These are phyloP conservation scores for Mortierella sp. DNA, from an alignment of 371 early-diverging fungal genomes.

Conservation along the genomic window DNA sequence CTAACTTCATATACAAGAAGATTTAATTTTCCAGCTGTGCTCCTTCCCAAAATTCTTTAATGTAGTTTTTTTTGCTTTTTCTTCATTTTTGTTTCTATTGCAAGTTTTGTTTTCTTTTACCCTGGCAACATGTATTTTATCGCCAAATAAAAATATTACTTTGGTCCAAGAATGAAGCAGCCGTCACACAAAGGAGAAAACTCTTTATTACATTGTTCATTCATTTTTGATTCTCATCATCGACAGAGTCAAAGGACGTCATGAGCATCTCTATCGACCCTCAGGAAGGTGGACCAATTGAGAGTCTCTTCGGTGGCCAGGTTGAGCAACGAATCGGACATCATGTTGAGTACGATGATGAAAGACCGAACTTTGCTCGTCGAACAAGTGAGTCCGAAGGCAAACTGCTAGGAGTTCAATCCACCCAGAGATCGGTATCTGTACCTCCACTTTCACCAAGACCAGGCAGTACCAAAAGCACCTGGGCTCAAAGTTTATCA, in stretches of 20 bases:
- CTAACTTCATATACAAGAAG: constrained; percentile 30
- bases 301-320: constrained; percentile 41
- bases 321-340: constrained; percentile 40
- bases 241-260: neutral
- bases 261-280: constrained; percentile 43
- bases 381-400: constrained; percentile 25
- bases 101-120: too few relatives aligned
- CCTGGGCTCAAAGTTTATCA: constrained; percentile 12
- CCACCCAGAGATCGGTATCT: neutral
- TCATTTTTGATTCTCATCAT: neutral
- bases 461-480: neutral
- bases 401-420: constrained; percentile 5
- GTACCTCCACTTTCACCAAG: constrained; percentile 3
- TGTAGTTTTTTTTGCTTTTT: too few relatives aligned
- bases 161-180: neutral
- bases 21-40: neutral
- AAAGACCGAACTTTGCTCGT: constrained; percentile 6
- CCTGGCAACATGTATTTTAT: too few relatives aligned
- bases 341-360: constrained; percentile 29
- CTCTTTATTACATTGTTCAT: neutral
- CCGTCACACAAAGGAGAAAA: neutral
- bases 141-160: too few relatives aligned
- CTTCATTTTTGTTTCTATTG: too few relatives aligned
- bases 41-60: too few relatives aligned
- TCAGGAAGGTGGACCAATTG: constrained; percentile 34